A percentile compares a stretch with the other conserved stretches of the same genome.
These are phyloP conservation scores for Trichosanthes cucumerina DNA, from an alignment of 306 rosid species.

Conservation along the genomic window DNA sequence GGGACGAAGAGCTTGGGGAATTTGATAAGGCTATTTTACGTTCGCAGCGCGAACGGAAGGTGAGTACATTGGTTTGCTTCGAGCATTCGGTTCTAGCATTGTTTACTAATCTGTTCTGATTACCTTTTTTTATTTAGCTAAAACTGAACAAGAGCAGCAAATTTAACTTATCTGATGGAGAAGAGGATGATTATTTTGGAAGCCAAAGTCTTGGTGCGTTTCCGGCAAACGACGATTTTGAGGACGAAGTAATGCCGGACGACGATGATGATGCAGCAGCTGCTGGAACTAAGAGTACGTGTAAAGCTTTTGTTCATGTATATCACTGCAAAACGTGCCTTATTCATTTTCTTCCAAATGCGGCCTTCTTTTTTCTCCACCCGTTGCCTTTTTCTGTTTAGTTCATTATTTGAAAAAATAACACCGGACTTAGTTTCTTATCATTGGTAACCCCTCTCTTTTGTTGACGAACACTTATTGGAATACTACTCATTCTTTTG, in stretches of 20 bases:
- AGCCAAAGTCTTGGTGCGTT: conserved; percentile 36
- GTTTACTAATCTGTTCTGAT: neutral
- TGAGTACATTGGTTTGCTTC: conserved; percentile 9
- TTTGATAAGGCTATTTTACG: conserved; percentile 75
- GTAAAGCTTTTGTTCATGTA: neutral
- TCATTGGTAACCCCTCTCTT: neutral
- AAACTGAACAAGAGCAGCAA: conserved; percentile 61
- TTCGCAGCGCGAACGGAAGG: conserved; percentile 63
- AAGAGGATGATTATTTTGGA: conserved; percentile 45
- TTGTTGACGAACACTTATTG: neutral
- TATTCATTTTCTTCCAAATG: neutral
- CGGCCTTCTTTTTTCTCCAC: neutral
- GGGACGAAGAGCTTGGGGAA: conserved; percentile 51
- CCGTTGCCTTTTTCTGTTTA: neutral
- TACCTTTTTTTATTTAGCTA: conserved; percentile 22
- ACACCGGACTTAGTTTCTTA: neutral
- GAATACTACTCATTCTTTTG: neutral
- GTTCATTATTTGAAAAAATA: neutral
- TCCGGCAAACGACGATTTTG: conserved; percentile 66
- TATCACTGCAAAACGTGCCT: neutral
- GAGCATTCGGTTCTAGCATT: neutral
- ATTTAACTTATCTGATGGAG: conserved; percentile 76
- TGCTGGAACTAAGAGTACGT: conserved; percentile 17
- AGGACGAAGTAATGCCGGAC: conserved; percentile 47
- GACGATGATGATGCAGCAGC: conserved; percentile 23